phyloP scores from a whole-genome alignment of 1,139 yeast species.

The Pichia sp. region DNA sequence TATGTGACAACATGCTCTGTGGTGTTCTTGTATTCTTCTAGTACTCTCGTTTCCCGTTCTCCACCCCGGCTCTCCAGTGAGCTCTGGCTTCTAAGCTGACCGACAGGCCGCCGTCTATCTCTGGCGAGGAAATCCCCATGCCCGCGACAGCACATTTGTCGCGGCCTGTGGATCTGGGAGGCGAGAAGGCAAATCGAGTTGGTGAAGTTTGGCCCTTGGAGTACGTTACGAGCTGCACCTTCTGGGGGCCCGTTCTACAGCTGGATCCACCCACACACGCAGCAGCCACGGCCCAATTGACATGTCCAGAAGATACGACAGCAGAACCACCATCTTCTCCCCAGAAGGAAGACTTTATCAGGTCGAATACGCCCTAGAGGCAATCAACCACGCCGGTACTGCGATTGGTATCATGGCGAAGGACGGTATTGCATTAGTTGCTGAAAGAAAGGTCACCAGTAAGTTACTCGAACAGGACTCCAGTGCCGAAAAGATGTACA shows the following conservation, averaged over 20 bases:
- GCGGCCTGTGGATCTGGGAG: too few species aligned
- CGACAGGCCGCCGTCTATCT: too few species aligned
- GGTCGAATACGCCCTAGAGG: slow-evolving; percentile 96
- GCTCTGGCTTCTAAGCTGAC: too few species aligned
- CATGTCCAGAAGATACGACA: slow-evolving; percentile 85
- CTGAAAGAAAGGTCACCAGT: slow-evolving; percentile 92
- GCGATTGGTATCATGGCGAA: slow-evolving; percentile 91
- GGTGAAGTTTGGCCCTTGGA: too few species aligned
- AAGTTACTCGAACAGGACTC: slow-evolving; percentile 93
- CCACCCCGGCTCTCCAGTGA: too few species aligned
- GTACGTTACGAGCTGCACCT: too few species aligned
- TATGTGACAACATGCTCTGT: background rate
- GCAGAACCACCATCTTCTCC: slow-evolving; percentile 97
- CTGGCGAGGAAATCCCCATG: too few species aligned
- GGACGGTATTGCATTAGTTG: slow-evolving; percentile 95
- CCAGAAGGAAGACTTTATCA: slow-evolving; percentile 99
- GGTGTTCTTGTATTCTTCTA: background rate
- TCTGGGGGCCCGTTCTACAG: too few species aligned
- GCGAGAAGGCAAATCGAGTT: too few species aligned
- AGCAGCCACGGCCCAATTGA: background rate
- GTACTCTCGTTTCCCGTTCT: too few species aligned
- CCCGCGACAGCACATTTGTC: too few species aligned
- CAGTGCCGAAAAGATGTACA: slow-evolving; percentile 88
- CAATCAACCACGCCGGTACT: slow-evolving; percentile 97
- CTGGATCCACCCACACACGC: too few species aligned